Conservation (phyloP, 352 stramenopile genomes). For the Globisporangium splendens region DNA sequence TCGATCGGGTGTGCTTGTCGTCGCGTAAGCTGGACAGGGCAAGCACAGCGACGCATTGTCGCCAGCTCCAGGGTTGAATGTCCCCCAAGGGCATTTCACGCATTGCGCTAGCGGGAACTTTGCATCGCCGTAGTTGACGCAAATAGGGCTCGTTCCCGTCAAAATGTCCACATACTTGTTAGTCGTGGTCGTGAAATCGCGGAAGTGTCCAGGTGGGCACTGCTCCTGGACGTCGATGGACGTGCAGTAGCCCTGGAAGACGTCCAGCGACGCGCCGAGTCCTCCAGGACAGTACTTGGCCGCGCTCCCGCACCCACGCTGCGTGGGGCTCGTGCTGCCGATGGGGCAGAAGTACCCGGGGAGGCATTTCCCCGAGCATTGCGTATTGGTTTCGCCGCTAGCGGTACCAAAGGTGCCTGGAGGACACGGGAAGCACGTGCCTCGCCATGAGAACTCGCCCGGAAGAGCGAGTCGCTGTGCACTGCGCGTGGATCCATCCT, state of each 20-base stretch:
- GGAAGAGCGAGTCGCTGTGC: conserved; percentile 28
- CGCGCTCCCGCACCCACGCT: conserved; percentile 47
- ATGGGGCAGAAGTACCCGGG: conserved; percentile 67
- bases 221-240: conserved; percentile 22
- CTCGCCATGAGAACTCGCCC: conserved; percentile 59
- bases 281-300: conserved; percentile 43
- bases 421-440: conserved; percentile 61
- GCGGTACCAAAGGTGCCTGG: conserved; percentile 47
- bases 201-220: conserved; percentile 37
- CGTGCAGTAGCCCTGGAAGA: conserved; percentile 45
- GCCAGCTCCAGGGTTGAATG: conserved; percentile 57
- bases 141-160: conserved; percentile 38
- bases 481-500: too few species aligned
- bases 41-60: conserved; percentile 47
- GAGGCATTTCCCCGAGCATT: conserved; percentile 56
- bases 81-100: conserved; percentile 54
- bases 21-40: conserved; percentile 40
- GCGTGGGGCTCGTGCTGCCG: conserved; percentile 36
- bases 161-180: conserved; percentile 37
- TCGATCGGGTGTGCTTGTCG: conserved; percentile 40
- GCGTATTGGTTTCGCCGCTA: conserved; percentile 32
- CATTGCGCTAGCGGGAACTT: conserved; percentile 56
- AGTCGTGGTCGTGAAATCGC: conserved; percentile 21
- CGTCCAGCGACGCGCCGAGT: conserved; percentile 21
- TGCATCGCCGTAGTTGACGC: conserved; percentile 58